Percentiles rank a stretch among this genome's conserved stretches.
phyloP scores from a whole-genome alignment of 2,329 filamentous ascomycete genomes.

The Ceratocystis ficicola region DNA sequence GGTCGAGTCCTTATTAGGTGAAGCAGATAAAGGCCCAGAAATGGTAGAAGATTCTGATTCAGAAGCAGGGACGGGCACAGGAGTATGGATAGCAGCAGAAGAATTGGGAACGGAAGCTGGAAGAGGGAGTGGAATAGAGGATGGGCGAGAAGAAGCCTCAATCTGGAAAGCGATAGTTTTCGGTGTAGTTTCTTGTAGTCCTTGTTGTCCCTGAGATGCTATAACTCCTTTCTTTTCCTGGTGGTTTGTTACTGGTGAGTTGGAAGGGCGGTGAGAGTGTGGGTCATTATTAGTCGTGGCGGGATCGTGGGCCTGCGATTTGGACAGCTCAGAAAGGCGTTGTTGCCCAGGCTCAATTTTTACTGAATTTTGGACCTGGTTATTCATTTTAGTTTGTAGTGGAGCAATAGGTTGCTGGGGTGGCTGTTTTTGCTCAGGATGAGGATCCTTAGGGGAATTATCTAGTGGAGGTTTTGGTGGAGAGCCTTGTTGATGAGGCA shows the following conservation, averaged over 20 bases:
- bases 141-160: neutral
- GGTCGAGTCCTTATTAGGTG: neutral
- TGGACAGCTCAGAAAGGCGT: neutral
- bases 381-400: slow-evolving; percentile 19
- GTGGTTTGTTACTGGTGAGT: neutral
- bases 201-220: neutral
- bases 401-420: slow-evolving; percentile 15
- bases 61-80: neutral
- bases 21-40: neutral
- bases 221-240: neutral
- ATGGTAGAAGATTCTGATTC: slow-evolving; percentile 3
- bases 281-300: neutral
- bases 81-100: neutral
- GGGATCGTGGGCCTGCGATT: slow-evolving; percentile 4
- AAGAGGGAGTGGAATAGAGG: slow-evolving; percentile 2
- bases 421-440: slow-evolving; percentile 13
- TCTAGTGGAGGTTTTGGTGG: slow-evolving; percentile 14
- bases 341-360: slow-evolving; percentile 26
- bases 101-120: neutral
- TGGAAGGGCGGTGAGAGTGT: slow-evolving; percentile 13
- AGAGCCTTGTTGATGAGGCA: slow-evolving; percentile 30
- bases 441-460: slow-evolving; percentile 16
- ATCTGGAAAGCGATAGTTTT: neutral
- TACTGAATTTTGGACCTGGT: slow-evolving; percentile 22
- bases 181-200: neutral